These are phyloP conservation scores for Diaporthe aspalathi DNA, from an alignment of 2,329 filamentous ascomycete species.

Conservation along the genomic window DNA sequence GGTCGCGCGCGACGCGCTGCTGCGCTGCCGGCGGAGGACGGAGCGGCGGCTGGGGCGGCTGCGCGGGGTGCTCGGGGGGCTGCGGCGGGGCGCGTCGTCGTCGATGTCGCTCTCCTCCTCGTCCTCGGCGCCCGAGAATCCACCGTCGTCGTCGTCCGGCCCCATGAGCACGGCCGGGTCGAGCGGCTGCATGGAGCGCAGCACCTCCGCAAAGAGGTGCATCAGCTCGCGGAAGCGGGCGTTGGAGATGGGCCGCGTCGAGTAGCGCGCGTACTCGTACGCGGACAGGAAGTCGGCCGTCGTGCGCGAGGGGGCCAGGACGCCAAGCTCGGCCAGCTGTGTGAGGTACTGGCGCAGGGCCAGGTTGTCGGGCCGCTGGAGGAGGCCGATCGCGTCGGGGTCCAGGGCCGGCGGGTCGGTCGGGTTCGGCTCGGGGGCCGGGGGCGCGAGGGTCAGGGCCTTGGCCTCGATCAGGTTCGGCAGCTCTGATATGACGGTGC, in stretches of 20 bases:
- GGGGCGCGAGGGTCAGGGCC: constrained; percentile 84
- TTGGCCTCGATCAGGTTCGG: constrained; percentile 93
- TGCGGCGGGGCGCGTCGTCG: constrained; percentile 57
- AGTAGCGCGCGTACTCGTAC: constrained; percentile 91
- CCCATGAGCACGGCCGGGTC: constrained; percentile 63
- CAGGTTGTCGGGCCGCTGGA: constrained; percentile 78
- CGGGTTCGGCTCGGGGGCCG: constrained; percentile 53
- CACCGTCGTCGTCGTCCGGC: constrained; percentile 35
- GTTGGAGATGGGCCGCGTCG: constrained; percentile 74
- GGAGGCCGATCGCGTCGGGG: constrained; percentile 73
- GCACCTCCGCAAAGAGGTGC: constrained; percentile 83
- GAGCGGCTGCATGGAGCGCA: constrained; percentile 79
- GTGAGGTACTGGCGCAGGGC: constrained; percentile 82
- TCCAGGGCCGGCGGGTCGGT: constrained; percentile 64
- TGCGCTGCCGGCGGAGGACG: constrained; percentile 36
- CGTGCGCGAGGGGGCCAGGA: constrained; percentile 60
- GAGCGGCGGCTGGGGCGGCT: constrained; percentile 36
- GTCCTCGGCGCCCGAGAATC: constrained; percentile 42
- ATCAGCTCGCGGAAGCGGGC: constrained; percentile 81
- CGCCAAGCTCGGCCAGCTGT: constrained; percentile 74
- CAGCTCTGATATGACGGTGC: constrained; percentile 82
- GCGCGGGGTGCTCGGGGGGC: constrained; percentile 55
- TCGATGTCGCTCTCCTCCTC: constrained; percentile 56
- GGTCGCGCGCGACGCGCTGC: constrained; percentile 38
- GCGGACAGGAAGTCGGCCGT: constrained; percentile 74